Evolutionary conservation across 75 land plant species (phyloP), one percentile per base, ranked within the genome.

Genomic region (Pinus albicaulis): DNA sequence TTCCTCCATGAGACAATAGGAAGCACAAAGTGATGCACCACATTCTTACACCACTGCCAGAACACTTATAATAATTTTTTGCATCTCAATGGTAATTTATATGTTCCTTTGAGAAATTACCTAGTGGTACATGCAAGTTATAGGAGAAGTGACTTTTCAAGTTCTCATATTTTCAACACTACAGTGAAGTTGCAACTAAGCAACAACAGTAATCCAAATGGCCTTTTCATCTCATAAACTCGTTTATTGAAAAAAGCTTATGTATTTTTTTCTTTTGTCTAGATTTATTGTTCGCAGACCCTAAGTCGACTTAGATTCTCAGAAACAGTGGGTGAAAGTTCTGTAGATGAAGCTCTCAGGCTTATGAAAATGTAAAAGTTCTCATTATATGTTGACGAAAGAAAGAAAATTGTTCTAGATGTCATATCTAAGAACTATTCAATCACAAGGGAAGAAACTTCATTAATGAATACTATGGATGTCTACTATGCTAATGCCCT

Each of bases 281-380:
- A 24, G 7, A 56, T 12, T 28, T 7, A 24, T 25, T 20, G 63
- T 58, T 5, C 63, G 25, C 79, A 92, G 99, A 91, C 99, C 56
- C 80, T 96, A 23, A 93, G 98, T 24, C 85, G 98, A 68, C 92
- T 96, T 10, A 82, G 99, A 25, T 94, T 94, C 61, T 93, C 98
- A 28, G 89, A 81, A 48, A 83, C 78, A 57, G 99, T 96, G 53
- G 92, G 89, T 59, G 98, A 96, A 73, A 96, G 99, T 88, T 98
- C 94, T 83, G 88, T 96, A 25, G 99, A 96, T 77, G 99, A 96
- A 77, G 98, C 98, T 15, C 85, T 96, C 62, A 82, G 98, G 69
- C 82, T 96, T 15, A 96, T 96, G 95, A 93, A 94, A 66, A 96
- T 96, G 98, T 94, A 98, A 48, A 96, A 96, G 38, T 96, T 90